Conservation (phyloP, 805 yeast genomes). For the Yarrowia keelungensis region DNA sequence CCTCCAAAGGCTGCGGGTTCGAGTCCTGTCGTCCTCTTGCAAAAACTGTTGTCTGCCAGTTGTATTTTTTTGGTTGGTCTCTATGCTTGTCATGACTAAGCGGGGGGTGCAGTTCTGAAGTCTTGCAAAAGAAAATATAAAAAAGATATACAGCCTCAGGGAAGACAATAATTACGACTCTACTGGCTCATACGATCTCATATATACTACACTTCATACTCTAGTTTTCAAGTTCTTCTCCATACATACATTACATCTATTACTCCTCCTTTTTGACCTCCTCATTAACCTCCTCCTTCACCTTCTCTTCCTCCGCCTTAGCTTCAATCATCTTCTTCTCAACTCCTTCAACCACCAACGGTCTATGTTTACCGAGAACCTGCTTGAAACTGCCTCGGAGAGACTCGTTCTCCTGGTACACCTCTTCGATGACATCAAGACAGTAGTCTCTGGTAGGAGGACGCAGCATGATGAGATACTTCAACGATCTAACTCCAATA, state of each 20-base stretch:
- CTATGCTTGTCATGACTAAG: too few relatives aligned
- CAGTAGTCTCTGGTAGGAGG: slow-evolving; percentile 74
- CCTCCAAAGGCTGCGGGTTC: too few relatives aligned
- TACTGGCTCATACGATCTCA: too few relatives aligned
- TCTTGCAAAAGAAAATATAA: too few relatives aligned
- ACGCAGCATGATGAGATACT: slow-evolving; percentile 81
- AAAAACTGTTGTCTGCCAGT: too few relatives aligned
- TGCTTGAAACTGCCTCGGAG: slow-evolving; percentile 43
- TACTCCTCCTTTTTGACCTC: neutral
- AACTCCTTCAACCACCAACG: slow-evolving; percentile 40
- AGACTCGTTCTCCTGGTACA: slow-evolving; percentile 45
- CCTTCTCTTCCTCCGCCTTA: neutral
- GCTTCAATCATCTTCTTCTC: slow-evolving; percentile 16
- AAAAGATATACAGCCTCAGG: too few relatives aligned
- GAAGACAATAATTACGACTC: too few relatives aligned
- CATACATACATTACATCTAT: neutral
- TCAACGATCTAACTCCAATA: slow-evolving; percentile 82
- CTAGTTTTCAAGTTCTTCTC: too few relatives aligned
- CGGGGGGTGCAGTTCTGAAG: too few relatives aligned
- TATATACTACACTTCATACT: too few relatives aligned
- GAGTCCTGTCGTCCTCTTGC: too few relatives aligned
- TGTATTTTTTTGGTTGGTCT: too few relatives aligned
- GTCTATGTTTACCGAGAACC: slow-evolving; percentile 47
- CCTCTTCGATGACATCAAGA: slow-evolving; percentile 49
- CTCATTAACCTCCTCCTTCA: slow-evolving; percentile 28